Base-by-base conservation (phyloP, 768 basidiomycete species). In the Heimioporus sp. region DNA sequence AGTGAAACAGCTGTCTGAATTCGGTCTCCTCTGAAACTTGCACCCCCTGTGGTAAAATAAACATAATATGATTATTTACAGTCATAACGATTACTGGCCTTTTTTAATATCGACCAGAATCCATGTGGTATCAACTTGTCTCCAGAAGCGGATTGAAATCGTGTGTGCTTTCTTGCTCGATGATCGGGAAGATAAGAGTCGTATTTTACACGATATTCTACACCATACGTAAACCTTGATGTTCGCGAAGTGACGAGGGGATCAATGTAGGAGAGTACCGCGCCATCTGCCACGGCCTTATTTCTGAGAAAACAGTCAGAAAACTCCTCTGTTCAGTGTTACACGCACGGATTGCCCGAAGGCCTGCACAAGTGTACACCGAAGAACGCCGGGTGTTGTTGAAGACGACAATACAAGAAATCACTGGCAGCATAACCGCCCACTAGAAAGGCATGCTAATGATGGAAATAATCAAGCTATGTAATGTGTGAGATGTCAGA, bases 281-380 rank as follows among this genome's bases (percentile, higher is more conserved):
- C 77, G 0, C 81, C 80, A 54, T 81, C 76, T 1, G 81, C 78
- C 13, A 81, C 78, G 0, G 78, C 80, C 65, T 71, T 80, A 46
- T 67, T 69, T 3, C 75, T 76, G 44, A 7, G 44, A 11, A 30
- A 1, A 7, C 15, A 2, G 11, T 43, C 35, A 66, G 46, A 12
- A 46, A 1, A 34, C 15, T 1, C n/a, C 4, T 10, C 28, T 30
- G 9, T 4, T 13, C 30, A n/a, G 1, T 19, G 20, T 0, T 5
- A 42, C 4, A 54, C 77, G n/a, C 61, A 81, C 82, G 75, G 69
- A 51, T 78, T 75, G 37, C 71, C 73, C 47, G 79, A 72, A 3
- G 81, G 81, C 15, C 80, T 71, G 44, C 72, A 70, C 5, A 83
- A 60, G 12, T 69, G 65, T 4, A 80, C 58, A 0, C 72, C 71